Evolutionary conservation across 768 basidiomycete genomes (phyloP).

Genomic region (Collybiopsis luxurians): DNA sequence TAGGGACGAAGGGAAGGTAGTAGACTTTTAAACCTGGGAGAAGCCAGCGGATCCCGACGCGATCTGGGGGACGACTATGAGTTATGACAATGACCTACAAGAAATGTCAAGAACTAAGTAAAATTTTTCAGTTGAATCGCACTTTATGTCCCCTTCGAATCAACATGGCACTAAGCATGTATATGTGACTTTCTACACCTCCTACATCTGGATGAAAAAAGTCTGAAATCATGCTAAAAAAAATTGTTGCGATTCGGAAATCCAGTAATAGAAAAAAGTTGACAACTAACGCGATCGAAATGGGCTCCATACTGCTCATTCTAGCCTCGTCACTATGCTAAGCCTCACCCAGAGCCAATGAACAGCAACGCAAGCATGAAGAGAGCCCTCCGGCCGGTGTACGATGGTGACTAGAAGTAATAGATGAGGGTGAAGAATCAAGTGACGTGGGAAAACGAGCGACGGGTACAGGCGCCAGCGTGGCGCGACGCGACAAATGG

Average conservation of each 20-base stretch:
- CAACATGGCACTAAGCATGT: conserved; percentile 84
- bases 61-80: conserved; percentile 83
- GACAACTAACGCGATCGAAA: conserved; percentile 33
- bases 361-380: no score
- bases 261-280: neutral
- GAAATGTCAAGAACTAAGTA: neutral
- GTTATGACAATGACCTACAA: conserved; percentile 89
- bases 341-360: no score
- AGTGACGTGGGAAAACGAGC: no score
- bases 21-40: conserved; percentile 89
- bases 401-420: no score
- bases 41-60: conserved; percentile 89
- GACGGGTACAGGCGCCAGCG: no score
- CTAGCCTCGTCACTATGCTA: no score
- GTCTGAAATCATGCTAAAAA: conserved; percentile 85
- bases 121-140: conserved; percentile 12
- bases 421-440: no score
- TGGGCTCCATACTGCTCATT: conserved; percentile 23
- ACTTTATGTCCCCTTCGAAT: conserved; percentile 85
- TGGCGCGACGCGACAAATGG: no score
- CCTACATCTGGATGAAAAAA: conserved; percentile 95
- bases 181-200: conserved; percentile 96
- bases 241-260: neutral
- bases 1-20: conserved; percentile 86
- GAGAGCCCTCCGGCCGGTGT: no score